phyloP scores from a whole-genome alignment of 2,329 filamentous ascomycete species.

The Pyricularia sp. region DNA sequence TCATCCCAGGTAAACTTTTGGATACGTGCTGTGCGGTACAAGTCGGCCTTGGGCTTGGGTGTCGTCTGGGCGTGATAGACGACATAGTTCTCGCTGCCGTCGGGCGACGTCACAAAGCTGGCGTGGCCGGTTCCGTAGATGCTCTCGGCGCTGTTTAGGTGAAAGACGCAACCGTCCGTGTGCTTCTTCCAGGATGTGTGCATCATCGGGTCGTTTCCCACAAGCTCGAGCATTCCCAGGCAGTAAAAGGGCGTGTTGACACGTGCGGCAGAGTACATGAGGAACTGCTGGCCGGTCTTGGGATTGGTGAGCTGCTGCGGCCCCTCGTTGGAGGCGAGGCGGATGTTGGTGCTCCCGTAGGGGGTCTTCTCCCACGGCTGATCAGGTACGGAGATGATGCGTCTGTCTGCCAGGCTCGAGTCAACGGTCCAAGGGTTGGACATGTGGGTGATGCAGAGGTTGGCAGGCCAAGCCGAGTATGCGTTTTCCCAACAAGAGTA shows the following conservation, averaged over 20 bases:
- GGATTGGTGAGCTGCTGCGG: constrained; percentile 23
- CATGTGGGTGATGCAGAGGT: constrained; percentile 22
- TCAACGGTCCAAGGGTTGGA: constrained; percentile 20
- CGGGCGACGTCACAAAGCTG: constrained; percentile 20
- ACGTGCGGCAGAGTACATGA: constrained; percentile 23
- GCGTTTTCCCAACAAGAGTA: constrained; percentile 23
- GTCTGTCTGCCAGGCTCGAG: constrained; percentile 17
- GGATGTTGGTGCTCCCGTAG: constrained; percentile 18
- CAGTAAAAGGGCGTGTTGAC: constrained; percentile 24
- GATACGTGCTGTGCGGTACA: constrained; percentile 19
- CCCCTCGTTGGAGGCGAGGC: constrained; percentile 22
- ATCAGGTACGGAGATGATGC: constrained; percentile 20
- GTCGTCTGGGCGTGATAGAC: constrained; percentile 23
- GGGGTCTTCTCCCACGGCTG: constrained; percentile 23
- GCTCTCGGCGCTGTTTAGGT: constrained; percentile 18
- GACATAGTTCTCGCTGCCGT: constrained; percentile 19
- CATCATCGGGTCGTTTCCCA: constrained; percentile 22
- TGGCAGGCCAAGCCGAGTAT: constrained; percentile 21
- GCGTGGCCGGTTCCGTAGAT: constrained; percentile 23
- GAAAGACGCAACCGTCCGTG: constrained; percentile 20
- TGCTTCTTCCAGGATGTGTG: constrained; percentile 22
- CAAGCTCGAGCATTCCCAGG: constrained; percentile 21
- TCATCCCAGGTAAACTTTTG: constrained; percentile 22
- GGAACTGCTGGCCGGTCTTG: constrained; percentile 21
- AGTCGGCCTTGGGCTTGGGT: constrained; percentile 13